Percentiles rank a stretch among this genome's conserved stretches.
These are phyloP conservation scores for Vanrija sp. DNA, from an alignment of 1,284 basidiomycete species.

Conservation along the genomic window DNA sequence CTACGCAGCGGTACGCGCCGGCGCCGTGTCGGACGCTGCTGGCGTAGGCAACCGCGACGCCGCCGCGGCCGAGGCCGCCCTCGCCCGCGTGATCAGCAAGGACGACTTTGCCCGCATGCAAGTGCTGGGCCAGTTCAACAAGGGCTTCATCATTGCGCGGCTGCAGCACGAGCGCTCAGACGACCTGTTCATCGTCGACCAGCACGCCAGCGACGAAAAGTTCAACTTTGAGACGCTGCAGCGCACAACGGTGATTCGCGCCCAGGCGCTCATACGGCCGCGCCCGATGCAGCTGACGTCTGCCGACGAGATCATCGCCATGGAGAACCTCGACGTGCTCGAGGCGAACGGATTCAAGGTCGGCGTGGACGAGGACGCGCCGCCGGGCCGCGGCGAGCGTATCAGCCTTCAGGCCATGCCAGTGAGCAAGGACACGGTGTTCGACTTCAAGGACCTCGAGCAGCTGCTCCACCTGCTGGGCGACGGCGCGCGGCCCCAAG, in stretches of 20 bases:
- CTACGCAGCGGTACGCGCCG: slow-evolving; percentile 20
- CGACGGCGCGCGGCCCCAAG: slow-evolving; percentile 60
- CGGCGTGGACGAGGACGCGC: slow-evolving; percentile 55
- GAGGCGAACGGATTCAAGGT: slow-evolving; percentile 85
- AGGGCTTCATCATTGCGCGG: slow-evolving; percentile 88
- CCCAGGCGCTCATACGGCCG: slow-evolving; percentile 78
- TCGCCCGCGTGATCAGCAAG: slow-evolving; percentile 84
- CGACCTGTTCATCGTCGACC: slow-evolving; percentile 81
- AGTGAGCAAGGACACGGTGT: slow-evolving; percentile 81
- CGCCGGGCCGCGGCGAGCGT: slow-evolving; percentile 54
- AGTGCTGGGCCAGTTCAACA: slow-evolving; percentile 90
- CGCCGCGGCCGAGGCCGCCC: slow-evolving; percentile 62
- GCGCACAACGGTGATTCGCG: slow-evolving; percentile 77
- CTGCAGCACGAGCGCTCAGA: slow-evolving; percentile 57
- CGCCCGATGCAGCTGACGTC: slow-evolving; percentile 77
- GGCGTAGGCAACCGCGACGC: slow-evolving; percentile 61
- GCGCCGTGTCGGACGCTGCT: slow-evolving; percentile 47
- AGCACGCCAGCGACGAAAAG: slow-evolving; percentile 78
- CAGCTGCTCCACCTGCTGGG: slow-evolving; percentile 82
- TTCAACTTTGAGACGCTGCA: slow-evolving; percentile 96
- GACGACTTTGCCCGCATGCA: slow-evolving; percentile 80
- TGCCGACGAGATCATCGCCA: slow-evolving; percentile 80
- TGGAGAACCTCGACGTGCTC: slow-evolving; percentile 78
- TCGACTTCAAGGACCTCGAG: slow-evolving; percentile 82
- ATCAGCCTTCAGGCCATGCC: slow-evolving; percentile 78